phyloP scores from a whole-genome alignment of 169 alveolate genomes.

The Plasmodium gonderi region DNA sequence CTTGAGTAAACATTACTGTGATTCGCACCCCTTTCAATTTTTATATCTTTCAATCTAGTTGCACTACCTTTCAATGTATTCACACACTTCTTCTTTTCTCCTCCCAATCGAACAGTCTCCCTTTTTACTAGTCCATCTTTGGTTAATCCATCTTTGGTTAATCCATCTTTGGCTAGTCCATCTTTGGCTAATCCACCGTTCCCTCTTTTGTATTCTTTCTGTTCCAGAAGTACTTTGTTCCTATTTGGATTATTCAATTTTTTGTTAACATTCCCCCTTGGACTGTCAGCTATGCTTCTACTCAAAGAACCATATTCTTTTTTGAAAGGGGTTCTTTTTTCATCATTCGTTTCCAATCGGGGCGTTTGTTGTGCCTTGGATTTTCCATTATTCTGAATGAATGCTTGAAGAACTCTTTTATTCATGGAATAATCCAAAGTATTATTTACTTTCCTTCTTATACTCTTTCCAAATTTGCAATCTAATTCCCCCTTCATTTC shows the following conservation, averaged over 20 bases:
- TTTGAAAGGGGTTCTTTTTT: neutral
- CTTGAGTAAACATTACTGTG: neutral
- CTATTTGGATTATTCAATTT: too few relatives aligned
- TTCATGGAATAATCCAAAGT: too few relatives aligned
- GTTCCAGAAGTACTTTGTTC: too few relatives aligned
- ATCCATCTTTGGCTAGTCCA: neutral
- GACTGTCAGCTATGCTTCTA: neutral
- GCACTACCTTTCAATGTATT: neutral
- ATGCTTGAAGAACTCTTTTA: neutral
- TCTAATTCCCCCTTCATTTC: too few relatives aligned
- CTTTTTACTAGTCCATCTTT: neutral
- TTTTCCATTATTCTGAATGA: neutral
- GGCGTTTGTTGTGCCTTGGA: neutral
- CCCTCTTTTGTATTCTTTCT: neutral
- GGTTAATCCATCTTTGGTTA: neutral
- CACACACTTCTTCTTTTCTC: neutral
- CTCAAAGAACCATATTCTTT: neutral
- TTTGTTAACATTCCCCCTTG: too few relatives aligned
- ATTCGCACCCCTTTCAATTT: neutral
- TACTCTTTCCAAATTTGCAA: neutral
- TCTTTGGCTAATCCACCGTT: neutral
- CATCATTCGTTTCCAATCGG: neutral
- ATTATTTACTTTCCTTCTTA: neutral
- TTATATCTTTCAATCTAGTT: neutral
- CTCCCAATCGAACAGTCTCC: neutral